phyloP scores from a whole-genome alignment of 768 basidiomycete species.

The Chalciporus sphaerocephalus region DNA sequence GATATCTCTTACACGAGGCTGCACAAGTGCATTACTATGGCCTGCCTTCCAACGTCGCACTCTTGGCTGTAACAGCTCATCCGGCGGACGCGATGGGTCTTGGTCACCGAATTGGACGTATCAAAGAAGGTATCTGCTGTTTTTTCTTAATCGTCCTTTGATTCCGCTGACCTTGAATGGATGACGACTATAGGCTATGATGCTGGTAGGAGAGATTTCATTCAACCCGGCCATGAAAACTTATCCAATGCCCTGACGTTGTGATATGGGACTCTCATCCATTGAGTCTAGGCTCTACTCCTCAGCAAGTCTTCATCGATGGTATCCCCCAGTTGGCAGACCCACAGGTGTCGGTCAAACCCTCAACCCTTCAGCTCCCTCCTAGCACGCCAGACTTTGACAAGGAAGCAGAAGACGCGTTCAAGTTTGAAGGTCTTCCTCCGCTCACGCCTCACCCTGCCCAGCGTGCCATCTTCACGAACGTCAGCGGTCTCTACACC shows the following conservation, averaged over 20 bases:
- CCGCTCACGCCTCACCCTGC: conserved; percentile 47
- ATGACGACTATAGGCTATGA: conserved; percentile 38
- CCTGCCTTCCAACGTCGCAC: conserved; percentile 51
- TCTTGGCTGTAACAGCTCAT: conserved; percentile 62
- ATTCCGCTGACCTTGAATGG: neutral
- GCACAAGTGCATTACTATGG: conserved; percentile 69
- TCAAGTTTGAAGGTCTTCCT: conserved; percentile 70
- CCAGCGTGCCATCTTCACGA: conserved; percentile 54
- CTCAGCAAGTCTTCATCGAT: conserved; percentile 77
- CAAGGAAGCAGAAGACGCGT: conserved; percentile 55
- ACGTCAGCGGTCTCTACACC: conserved; percentile 51
- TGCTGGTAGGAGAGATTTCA: conserved; percentile 32
- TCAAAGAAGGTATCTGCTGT: conserved; percentile 41
- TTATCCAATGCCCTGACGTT: conserved; percentile 41
- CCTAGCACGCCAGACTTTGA: conserved; percentile 70
- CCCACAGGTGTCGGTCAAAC: conserved; percentile 38
- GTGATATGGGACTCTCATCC: conserved; percentile 79
- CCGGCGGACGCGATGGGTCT: conserved; percentile 67
- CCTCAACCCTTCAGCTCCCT: conserved; percentile 37
- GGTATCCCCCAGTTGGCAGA: conserved; percentile 67
- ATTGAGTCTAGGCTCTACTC: conserved; percentile 68
- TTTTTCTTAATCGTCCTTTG: neutral
- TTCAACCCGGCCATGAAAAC: neutral
- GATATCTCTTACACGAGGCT: conserved; percentile 69
- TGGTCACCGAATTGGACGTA: conserved; percentile 66